These are phyloP conservation scores for Lipomyces yamanashiensis DNA, from an alignment of 805 yeast genomes.

Conservation along the genomic window DNA sequence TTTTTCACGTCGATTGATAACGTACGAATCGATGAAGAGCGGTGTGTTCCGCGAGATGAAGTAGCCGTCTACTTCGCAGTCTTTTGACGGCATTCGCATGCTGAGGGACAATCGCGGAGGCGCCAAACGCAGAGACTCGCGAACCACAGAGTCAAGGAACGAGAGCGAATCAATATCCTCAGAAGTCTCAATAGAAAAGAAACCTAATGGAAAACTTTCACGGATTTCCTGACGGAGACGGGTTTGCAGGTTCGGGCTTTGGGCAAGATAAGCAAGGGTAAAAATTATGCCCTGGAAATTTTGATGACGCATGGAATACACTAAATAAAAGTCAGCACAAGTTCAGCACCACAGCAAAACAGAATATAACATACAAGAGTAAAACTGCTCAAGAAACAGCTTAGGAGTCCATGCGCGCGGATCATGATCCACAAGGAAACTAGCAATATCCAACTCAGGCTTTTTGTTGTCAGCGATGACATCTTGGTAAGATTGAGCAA, in stretches of 20 bases:
- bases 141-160: neutral
- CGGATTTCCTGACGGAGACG: constrained; percentile 6
- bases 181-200: neutral
- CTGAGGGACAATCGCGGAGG: neutral
- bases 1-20: neutral
- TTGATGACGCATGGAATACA: neutral
- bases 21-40: neutral
- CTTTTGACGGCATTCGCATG: neutral
- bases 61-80: neutral
- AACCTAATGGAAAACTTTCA: neutral
- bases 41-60: neutral
- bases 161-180: neutral
- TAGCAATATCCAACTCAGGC: neutral
- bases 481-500: neutral
- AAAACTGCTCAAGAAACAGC: neutral
- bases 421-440: constrained; percentile 1
- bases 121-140: neutral
- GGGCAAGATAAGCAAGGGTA: neutral
- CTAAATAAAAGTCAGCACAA: neutral
- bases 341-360: neutral
- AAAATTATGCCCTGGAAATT: neutral
- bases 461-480: neutral
- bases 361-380: neutral
- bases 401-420: constrained; percentile 4
- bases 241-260: neutral